Evolutionary conservation across 2,329 filamentous ascomycete species (phyloP).

Genomic region (Graphilbum fragrans): DNA sequence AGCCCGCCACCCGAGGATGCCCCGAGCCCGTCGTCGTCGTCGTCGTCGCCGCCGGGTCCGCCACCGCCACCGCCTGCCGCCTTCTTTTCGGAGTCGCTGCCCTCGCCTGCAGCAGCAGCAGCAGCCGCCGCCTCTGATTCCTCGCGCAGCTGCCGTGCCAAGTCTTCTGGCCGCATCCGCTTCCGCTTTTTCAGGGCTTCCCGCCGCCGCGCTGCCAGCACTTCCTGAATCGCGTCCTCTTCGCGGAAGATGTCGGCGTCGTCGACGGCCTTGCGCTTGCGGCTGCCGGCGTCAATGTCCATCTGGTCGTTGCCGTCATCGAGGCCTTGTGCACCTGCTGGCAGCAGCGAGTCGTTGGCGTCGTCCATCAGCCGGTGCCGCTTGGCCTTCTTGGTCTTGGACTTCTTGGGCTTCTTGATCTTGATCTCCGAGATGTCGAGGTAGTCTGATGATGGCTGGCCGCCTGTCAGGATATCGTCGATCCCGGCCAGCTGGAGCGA

Average conservation of each 20-base stretch:
- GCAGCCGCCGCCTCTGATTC: constrained; percentile 28
- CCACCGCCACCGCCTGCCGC: not conserved
- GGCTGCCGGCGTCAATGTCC: constrained; percentile 52
- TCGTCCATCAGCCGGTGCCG: constrained; percentile 52
- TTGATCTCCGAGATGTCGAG: constrained; percentile 78
- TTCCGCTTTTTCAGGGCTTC: constrained; percentile 86
- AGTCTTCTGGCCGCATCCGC: constrained; percentile 72
- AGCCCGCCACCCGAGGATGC: constrained; percentile 47
- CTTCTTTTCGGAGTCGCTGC: not conserved
- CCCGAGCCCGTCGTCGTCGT: constrained; percentile 23
- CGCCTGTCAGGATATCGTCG: constrained; percentile 52
- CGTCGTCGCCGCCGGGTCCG: not conserved
- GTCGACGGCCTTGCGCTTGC: constrained; percentile 52
- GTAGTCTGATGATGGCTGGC: constrained; percentile 72
- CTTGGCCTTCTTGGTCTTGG: constrained; percentile 67
- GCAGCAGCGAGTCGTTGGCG: constrained; percentile 46
- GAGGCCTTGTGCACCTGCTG: constrained; percentile 21
- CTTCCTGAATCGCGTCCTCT: constrained; percentile 84
- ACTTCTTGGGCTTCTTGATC: constrained; percentile 88
- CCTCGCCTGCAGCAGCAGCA: not conserved
- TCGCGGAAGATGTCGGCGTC: constrained; percentile 56
- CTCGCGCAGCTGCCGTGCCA: constrained; percentile 67
- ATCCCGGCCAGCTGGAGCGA: constrained; percentile 59
- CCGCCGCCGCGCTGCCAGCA: constrained; percentile 69
- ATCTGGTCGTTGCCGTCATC: constrained; percentile 40